Evolutionary conservation across 2,329 filamentous ascomycete species (phyloP).

Genomic region (Westerdykella aurantiaca): DNA sequence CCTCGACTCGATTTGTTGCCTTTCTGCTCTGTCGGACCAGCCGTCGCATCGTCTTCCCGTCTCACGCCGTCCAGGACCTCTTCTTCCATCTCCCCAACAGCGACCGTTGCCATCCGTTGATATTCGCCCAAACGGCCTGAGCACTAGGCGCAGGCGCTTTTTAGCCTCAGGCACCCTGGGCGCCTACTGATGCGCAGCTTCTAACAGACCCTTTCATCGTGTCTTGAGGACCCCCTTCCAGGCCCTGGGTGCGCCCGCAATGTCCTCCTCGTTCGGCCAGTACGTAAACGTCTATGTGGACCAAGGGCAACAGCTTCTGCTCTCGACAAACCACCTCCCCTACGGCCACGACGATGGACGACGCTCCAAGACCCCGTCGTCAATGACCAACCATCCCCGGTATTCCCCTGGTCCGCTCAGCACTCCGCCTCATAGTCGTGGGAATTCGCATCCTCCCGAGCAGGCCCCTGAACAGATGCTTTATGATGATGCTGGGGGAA

Average conservation of each 20-base stretch:
- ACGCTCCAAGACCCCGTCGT: constrained; percentile 32
- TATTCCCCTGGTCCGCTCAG: constrained; percentile 30
- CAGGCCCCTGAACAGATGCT: constrained; percentile 24
- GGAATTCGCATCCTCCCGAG: constrained; percentile 27
- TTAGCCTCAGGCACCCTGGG: constrained; percentile 19
- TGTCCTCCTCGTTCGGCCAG: constrained; percentile 24
- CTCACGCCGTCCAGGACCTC: constrained; percentile 14
- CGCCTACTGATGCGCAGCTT: constrained; percentile 24
- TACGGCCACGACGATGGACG: constrained; percentile 20
- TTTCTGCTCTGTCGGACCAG: constrained; percentile 18
- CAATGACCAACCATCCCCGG: constrained; percentile 30
- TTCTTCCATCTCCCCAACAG: constrained; percentile 8
- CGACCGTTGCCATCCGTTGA: constrained; percentile 16
- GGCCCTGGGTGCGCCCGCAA: constrained; percentile 20
- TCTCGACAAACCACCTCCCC: constrained; percentile 15
- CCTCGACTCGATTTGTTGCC: constrained; percentile 25
- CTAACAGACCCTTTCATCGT: constrained; percentile 16
- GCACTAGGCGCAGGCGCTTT: constrained; percentile 19
- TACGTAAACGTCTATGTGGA: constrained; percentile 18
- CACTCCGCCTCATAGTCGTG: constrained; percentile 29
- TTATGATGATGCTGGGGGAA: constrained; percentile 24
- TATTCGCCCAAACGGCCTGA: constrained; percentile 16
- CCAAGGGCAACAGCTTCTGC: constrained; percentile 14
- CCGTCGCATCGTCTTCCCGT: constrained; percentile 14
- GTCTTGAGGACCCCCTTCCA: constrained; percentile 5